Evolutionary conservation across 2,329 filamentous ascomycete species (phyloP).

Genomic region (Neurospora crassa): DNA sequence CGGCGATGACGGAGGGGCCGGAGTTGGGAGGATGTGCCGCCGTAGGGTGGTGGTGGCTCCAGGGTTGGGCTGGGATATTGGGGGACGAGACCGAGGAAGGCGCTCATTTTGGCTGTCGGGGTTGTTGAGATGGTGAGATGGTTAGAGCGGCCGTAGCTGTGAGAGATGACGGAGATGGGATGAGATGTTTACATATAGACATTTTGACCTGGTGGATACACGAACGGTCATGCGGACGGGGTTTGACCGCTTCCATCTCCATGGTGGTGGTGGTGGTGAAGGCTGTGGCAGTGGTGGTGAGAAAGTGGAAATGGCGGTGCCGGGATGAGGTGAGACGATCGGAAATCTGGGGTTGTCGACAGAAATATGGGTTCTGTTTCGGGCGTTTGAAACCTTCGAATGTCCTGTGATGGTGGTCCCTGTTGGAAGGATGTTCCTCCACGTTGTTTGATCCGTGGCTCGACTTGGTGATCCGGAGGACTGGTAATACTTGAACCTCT

Average conservation of each 20-base stretch:
- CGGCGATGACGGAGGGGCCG: slow-evolving; percentile 12
- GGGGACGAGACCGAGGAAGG: slow-evolving; percentile 12
- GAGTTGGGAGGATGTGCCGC: slow-evolving; percentile 11
- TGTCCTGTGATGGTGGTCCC: neutral
- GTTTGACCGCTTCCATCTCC: neutral
- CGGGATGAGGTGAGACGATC: neutral
- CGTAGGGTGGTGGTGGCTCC: slow-evolving; percentile 2
- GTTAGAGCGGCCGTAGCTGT: neutral
- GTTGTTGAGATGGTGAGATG: slow-evolving; percentile 1
- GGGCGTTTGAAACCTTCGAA: neutral
- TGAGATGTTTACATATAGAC: neutral
- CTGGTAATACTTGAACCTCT: neutral
- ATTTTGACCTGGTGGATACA: neutral
- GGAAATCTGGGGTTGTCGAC: neutral
- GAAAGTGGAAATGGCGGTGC: neutral
- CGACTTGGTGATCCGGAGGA: neutral
- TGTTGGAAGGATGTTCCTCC: neutral
- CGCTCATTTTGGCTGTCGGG: slow-evolving; percentile 6
- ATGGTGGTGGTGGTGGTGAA: neutral
- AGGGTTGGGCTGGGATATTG: slow-evolving; percentile 6
- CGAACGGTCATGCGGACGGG: neutral
- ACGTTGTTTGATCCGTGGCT: neutral
- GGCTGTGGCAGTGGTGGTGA: neutral
- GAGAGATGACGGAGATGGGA: neutral
- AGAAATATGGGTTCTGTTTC: neutral